Base-by-base conservation (phyloP, 164 flowering plant genomes). In the Dillenia turbinata region DNA sequence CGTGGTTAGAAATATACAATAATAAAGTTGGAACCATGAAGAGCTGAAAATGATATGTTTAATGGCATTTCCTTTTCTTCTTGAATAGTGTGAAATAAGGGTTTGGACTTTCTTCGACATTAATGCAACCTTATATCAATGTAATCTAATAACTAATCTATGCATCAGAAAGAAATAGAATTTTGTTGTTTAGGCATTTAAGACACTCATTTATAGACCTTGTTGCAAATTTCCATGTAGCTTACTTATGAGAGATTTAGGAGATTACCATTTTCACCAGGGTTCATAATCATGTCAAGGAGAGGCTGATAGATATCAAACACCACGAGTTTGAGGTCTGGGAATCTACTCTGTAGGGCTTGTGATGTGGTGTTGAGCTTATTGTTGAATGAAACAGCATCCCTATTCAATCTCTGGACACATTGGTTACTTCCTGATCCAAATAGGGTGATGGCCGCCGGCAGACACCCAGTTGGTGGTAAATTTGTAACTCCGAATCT, bases 381-480 rank as follows among this genome's bases (percentile, higher is more conserved):
- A 19, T 63, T 77, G 77, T 92, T 89, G 81, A 89, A 92, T 3
- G 65, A 57, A 49, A 69, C 63, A 0, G 99, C 89, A 62, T 84
- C 96, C 14, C 52, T 54, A 70, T 95, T 89, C 43, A 89, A 63
- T 69, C 81, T 84, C 9, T 61, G 70, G 8, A 92, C 81, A 50
- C 97, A 92, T 57, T 73, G 60, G 65, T 88, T 86, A 67, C 75
- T 83, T 57, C 86, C 86, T 8, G 8, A 4, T 1, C 96, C 92
- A 46, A 88, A 89, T 13, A 86, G 69, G 8, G 93, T 89, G 57
- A 88, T 84, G 26, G 89, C 77, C 46, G 92, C 95, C 0, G 99
- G 99, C 72, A 94, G 69, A 74, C 97, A 94, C 33, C 99, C 99
- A 0, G 73, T 48, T 11, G 99, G 99, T 9, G 96, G 96, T 54